These are phyloP conservation scores for Candida alai DNA, from an alignment of 805 yeast genomes.

Conservation along the genomic window DNA sequence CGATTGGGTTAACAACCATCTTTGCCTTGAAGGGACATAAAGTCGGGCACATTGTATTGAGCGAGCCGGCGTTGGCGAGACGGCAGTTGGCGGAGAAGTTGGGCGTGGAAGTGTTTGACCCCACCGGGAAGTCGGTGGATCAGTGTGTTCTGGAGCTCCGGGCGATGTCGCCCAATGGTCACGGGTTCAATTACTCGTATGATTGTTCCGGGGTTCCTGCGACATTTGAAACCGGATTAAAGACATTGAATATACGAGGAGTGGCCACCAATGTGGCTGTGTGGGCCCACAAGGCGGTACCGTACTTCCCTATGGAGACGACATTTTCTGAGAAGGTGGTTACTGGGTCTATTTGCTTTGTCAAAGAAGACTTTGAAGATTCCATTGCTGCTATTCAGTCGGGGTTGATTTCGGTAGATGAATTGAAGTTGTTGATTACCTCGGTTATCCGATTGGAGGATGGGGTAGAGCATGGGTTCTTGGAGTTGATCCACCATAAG, in stretches of 20 bases:
- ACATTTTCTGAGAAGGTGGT: slow-evolving; percentile 52
- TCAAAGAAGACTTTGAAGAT: slow-evolving; percentile 51
- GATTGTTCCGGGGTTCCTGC: slow-evolving; percentile 55
- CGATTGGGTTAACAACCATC: slow-evolving; percentile 57
- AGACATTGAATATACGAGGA: slow-evolving; percentile 50
- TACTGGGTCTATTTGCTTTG: slow-evolving; percentile 62
- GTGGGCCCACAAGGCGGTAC: slow-evolving; percentile 52
- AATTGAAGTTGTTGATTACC: slow-evolving; percentile 48
- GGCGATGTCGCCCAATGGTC: slow-evolving; percentile 34
- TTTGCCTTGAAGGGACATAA: slow-evolving; percentile 48
- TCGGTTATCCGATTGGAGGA: slow-evolving; percentile 48
- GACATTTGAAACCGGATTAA: slow-evolving; percentile 50
- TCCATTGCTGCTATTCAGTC: slow-evolving; percentile 49
- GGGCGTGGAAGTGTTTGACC: slow-evolving; percentile 50
- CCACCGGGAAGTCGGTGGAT: slow-evolving; percentile 34
- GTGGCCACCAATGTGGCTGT: slow-evolving; percentile 62
- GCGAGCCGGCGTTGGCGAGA: slow-evolving; percentile 55
- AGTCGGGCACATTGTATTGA: slow-evolving; percentile 42
- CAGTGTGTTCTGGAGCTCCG: slow-evolving; percentile 35
- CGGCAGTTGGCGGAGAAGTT: slow-evolving; percentile 52
- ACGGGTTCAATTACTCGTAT: slow-evolving; percentile 48
- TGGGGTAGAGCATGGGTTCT: slow-evolving; percentile 51
- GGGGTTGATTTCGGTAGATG: slow-evolving; percentile 43
- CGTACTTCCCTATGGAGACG: slow-evolving; percentile 52
- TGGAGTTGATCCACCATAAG: slow-evolving; percentile 48